Base-by-base conservation (phyloP, 768 basidiomycete genomes). In the Kwoniella botswanensis region DNA sequence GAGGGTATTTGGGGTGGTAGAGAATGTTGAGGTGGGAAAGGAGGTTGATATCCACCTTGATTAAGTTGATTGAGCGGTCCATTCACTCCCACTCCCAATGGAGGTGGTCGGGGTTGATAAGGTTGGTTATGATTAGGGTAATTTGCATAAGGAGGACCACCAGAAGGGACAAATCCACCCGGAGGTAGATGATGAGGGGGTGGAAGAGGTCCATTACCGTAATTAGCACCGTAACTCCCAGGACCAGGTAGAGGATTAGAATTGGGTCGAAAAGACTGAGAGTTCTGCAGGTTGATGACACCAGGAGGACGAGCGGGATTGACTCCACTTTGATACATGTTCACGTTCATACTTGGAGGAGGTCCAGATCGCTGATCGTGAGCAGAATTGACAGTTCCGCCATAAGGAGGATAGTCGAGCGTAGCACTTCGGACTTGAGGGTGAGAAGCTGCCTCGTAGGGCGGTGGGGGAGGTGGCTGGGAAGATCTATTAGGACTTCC, bases 121-220 rank as follows among this genome's bases (percentile, higher is more conserved):
- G 59, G 50, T 21, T 41, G 46, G 42, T 53, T 24, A 18, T 43
- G 18, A 50, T 52, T 44, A n/a, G 26, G 46, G 35, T 68, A 43
- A 13, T 57, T 29, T 24, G 22, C 44, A 13, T 18, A 61, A 22
- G 59, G 67, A 17, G 52, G 35, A 35, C 35, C 35, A 35, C 35
- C 35, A 35, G 35, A 35, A 35, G 35, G 60, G 21, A 56, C 60
- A 22, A 29, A 62, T 22, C 60, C 59, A 17, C 54, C 67, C 55
- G 21, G 60, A 24, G 67, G 60, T 43, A 63, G 35, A 17, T 68
- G 67, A 44, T 68, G 67, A 12, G 44, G 60, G n/a, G 50, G 67
- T 52, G 54, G 12, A 18, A 56, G 52, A 21, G 67, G 60, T 22
- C 41, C 60, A 42, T 63, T 58, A 43, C 41, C 22, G 41, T 46